phyloP scores from a whole-genome alignment of 345 rosid species.

The Conringia planisiliqua region DNA sequence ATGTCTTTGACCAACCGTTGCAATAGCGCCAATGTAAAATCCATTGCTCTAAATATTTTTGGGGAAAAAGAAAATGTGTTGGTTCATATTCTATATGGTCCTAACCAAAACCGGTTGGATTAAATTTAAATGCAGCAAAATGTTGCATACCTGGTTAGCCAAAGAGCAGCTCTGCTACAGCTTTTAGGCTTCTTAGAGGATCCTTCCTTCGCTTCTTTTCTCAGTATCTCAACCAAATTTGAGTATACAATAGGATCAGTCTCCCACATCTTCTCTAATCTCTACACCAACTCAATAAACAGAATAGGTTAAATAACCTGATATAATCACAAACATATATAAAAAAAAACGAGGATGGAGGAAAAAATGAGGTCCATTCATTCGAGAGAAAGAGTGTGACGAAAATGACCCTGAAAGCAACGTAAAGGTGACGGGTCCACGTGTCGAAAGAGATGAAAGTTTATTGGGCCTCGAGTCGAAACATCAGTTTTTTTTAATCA shows the following conservation, averaged over 20 bases:
- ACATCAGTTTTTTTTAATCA: not conserved
- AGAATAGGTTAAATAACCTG: not conserved
- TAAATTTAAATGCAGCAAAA: not conserved
- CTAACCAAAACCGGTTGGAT: not conserved
- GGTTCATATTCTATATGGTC: not conserved
- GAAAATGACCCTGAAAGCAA: constrained; percentile 24
- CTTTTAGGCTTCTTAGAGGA: constrained; percentile 53
- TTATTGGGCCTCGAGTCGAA: constrained; percentile 1
- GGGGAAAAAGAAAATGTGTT: not conserved
- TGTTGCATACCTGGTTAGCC: constrained; percentile 77
- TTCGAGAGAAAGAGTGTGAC: not conserved
- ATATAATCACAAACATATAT: not conserved
- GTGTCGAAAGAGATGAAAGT: constrained; percentile 17
- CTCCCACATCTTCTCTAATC: constrained; percentile 60
- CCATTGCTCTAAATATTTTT: constrained; percentile 53
- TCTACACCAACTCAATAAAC: constrained; percentile 35
- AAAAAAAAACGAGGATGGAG: not conserved
- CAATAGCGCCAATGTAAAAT: constrained; percentile 63
- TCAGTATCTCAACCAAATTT: constrained; percentile 68
- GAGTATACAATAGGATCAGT: constrained; percentile 56
- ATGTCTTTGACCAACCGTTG: constrained; percentile 57
- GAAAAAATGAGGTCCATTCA: constrained; percentile 27
- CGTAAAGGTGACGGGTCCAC: constrained; percentile 22
- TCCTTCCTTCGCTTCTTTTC: constrained; percentile 62
- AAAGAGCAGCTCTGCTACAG: constrained; percentile 73